phyloP scores from a whole-genome alignment of 1,139 yeast species.

The Scheffersomyces segobiensis region DNA sequence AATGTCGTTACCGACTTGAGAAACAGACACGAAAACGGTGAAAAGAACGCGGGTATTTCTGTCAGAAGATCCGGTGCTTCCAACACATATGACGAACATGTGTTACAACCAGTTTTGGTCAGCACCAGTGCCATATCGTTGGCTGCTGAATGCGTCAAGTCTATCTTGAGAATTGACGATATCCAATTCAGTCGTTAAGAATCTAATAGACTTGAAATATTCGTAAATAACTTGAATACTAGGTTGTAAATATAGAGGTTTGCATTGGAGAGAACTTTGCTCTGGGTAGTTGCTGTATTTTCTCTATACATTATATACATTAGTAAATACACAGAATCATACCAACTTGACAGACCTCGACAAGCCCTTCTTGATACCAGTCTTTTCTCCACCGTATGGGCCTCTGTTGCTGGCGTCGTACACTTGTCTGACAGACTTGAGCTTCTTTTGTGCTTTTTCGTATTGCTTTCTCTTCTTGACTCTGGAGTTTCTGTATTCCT shows the following conservation, averaged over 20 bases:
- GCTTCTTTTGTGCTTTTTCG: constrained; percentile 92
- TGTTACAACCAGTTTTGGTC: constrained; percentile 93
- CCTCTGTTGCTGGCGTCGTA: constrained; percentile 71
- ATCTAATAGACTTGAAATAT: background rate
- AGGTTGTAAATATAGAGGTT: no score
- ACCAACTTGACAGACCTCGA: constrained; percentile 81
- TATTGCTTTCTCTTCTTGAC: constrained; percentile 98
- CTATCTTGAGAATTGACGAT: constrained; percentile 93
- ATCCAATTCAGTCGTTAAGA: constrained; percentile 58
- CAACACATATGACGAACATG: constrained; percentile 90
- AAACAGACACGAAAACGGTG: constrained; percentile 89
- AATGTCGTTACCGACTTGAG: constrained; percentile 94
- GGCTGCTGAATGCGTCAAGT: constrained; percentile 95
- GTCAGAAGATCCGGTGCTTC: constrained; percentile 93
- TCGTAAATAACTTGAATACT: background rate
- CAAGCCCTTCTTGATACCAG: constrained; percentile 95
- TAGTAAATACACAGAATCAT: constrained; percentile 2
- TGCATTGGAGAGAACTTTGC: background rate
- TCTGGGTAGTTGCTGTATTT: background rate
- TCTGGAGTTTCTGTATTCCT: constrained; percentile 92
- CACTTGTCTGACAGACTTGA: constrained; percentile 86
- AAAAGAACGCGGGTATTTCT: constrained; percentile 91
- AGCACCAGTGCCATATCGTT: constrained; percentile 90
- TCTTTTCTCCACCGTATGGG: constrained; percentile 89
- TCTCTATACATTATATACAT: background rate